A percentile compares a stretch with the other conserved stretches of the same genome.
Conservation (phyloP, 2,329 filamentous ascomycete genomes). For the Sporothrix mexicana region DNA sequence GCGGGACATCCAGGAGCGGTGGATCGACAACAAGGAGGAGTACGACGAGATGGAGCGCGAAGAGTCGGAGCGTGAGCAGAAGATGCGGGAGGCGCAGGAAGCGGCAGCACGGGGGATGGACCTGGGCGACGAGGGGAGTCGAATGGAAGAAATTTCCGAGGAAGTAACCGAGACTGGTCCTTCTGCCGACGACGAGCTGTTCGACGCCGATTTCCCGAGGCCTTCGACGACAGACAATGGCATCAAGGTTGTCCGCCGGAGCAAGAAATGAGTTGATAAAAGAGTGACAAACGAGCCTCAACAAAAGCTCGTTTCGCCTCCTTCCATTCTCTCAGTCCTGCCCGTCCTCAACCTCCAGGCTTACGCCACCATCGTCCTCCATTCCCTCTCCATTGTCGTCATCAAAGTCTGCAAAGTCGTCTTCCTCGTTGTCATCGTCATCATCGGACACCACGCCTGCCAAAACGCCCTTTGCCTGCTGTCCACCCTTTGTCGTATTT, state of each 20-base stretch:
- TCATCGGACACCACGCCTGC: slow-evolving; percentile 55
- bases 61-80: slow-evolving; percentile 77
- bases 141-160: slow-evolving; percentile 48
- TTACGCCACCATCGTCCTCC: slow-evolving; percentile 11
- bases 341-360: slow-evolving; percentile 15
- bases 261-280: slow-evolving; percentile 47
- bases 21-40: slow-evolving; percentile 88
- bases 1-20: slow-evolving; percentile 90
- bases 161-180: slow-evolving; percentile 24
- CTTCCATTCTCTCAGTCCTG: not conserved
- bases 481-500: slow-evolving; percentile 35
- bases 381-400: slow-evolving; percentile 46
- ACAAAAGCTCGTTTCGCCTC: not conserved
- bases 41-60: slow-evolving; percentile 81
- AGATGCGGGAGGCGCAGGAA: slow-evolving; percentile 46
- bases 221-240: slow-evolving; percentile 53
- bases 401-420: not conserved
- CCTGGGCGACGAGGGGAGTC: slow-evolving; percentile 48
- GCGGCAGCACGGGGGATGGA: slow-evolving; percentile 45
- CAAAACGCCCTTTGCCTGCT: slow-evolving; percentile 44
- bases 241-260: slow-evolving; percentile 73
- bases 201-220: slow-evolving; percentile 36
- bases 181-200: slow-evolving; percentile 51
- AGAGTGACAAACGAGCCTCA: not conserved
- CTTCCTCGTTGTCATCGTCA: slow-evolving; percentile 52